These are phyloP conservation scores for Oryza officinalis DNA, from an alignment of 176 grass and related monocot species.

Conservation along the genomic window DNA sequence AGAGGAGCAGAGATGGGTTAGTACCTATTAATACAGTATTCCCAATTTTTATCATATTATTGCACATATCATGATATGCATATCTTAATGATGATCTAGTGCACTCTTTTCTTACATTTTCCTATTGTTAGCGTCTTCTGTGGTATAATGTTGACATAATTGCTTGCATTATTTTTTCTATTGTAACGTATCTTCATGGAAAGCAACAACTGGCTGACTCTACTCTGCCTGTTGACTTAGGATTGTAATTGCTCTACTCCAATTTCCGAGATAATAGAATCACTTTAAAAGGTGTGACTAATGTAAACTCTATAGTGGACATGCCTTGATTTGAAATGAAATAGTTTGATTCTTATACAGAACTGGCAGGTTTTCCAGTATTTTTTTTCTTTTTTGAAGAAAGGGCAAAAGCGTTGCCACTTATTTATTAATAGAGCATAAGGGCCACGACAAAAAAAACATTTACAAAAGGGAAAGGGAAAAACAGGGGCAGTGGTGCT, in stretches of 20 bases:
- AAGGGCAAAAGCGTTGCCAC: too few relatives aligned
- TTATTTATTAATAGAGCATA: too few relatives aligned
- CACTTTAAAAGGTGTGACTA: neutral
- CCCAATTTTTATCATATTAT: constrained; percentile 8
- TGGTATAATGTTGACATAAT: neutral
- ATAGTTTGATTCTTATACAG: neutral
- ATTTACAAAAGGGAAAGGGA: too few relatives aligned
- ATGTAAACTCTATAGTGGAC: neutral
- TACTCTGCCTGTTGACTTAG: neutral
- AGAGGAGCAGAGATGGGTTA: constrained; percentile 57
- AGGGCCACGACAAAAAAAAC: too few relatives aligned
- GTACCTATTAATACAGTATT: constrained; percentile 20
- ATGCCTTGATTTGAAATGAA: neutral
- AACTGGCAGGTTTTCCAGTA: neutral
- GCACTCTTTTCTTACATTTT: neutral
- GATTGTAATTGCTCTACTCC: neutral
- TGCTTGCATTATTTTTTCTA: constrained; percentile 1
- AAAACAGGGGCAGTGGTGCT: too few relatives aligned
- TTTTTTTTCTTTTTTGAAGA: neutral
- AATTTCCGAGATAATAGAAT: neutral
- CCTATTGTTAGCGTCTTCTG: constrained; percentile 9
- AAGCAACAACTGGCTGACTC: neutral
- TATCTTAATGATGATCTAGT: neutral
- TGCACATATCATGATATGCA: neutral
- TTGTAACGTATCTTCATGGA: neutral